Percentiles rank a stretch among this genome's conserved stretches.
Evolutionary conservation across 2,329 filamentous ascomycete genomes (phyloP).

Genomic region (Talaromyces sp.): DNA sequence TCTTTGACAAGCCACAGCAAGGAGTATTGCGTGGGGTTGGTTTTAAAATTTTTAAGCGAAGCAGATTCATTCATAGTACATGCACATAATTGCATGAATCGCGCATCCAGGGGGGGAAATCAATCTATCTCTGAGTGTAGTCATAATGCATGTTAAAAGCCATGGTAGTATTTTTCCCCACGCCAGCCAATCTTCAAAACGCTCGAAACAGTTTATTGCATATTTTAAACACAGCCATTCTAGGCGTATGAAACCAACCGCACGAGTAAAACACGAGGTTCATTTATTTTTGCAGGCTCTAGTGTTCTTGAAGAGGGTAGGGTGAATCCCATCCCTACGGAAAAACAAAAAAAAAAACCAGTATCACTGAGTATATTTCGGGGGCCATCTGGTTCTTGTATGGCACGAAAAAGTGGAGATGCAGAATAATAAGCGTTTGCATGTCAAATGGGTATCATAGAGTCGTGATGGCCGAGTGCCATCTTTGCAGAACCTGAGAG

Average conservation of each 20-base stretch:
- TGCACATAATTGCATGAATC: neutral
- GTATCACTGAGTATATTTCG: neutral
- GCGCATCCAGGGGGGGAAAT: neutral
- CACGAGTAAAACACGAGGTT: neutral
- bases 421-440: neutral
- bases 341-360: neutral
- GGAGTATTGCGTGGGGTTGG: neutral
- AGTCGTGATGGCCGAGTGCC: neutral
- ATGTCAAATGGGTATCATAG: neutral
- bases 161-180: neutral
- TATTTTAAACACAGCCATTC: neutral
- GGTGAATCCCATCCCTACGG: neutral
- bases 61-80: neutral
- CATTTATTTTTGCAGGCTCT: neutral
- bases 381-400: neutral
- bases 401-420: neutral
- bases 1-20: neutral
- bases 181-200: neutral
- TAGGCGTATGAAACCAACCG: neutral
- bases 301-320: neutral
- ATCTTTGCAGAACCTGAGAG: neutral
- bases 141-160: neutral
- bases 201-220: neutral
- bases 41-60: neutral
- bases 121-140: neutral